Evolutionary conservation across 2,329 filamentous ascomycete species (phyloP), one percentile per base, ranked within the genome.

Genomic region (Phialemoniopsis sp.): DNA sequence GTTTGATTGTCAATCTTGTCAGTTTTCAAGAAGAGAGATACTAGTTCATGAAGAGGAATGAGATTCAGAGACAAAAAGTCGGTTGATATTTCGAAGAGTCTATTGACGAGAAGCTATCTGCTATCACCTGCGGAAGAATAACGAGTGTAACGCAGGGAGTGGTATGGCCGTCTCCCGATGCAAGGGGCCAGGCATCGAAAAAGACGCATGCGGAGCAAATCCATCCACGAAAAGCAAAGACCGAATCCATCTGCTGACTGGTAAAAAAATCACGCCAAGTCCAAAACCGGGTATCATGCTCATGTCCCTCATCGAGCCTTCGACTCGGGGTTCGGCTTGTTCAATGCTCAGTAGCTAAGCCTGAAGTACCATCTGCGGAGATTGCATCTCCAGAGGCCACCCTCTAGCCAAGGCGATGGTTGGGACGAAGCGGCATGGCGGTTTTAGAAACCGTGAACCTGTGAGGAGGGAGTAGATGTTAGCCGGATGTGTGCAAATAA

Each of bases 401-500:
- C 21, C 21, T 26, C 21, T 26, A 26, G 21, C 21, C 21, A 26
- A 26, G 21, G 21, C 21, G 21, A 26, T 10, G 10, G 21, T 10
- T 26, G 45, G 48, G 52, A 49, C 40, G 54, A 50, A 53, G 49
- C 46, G 50, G 53, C 60, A 63, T 59, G 59, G 54, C 53, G 55
- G 54, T 56, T 57, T 73, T 78, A 80, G 68, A 80, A 81, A 65
- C 82, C 76, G 67, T 80, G 76, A 68, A 79, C 72, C 67, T 72
- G 34, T 41, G 8, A 12, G 16, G 35, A 10, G 19, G 15, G 34
- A 67, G 60, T 69, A 65, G 59, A 26, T 26, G 21, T 26, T 26
- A 26, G 21, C 21, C 21, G 21, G 10, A 17, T 17, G 32, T 33
- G 15, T 17, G 32, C 32, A 33, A 12, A 15, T 18, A 32, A 32